phyloP scores from a whole-genome alignment of 257 asterid genomes.

The Plectranthus barbatus region DNA sequence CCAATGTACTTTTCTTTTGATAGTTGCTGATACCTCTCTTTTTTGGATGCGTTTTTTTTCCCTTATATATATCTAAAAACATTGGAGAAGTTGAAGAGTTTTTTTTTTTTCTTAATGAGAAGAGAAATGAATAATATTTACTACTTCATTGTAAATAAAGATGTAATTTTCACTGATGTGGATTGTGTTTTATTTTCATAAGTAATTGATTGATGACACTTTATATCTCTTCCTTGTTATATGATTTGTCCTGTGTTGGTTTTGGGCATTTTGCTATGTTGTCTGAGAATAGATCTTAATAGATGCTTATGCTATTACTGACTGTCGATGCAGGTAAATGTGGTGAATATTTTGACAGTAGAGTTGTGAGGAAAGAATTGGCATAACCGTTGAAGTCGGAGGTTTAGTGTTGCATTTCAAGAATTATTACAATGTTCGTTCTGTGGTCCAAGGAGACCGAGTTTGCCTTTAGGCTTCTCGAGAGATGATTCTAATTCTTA shows the following conservation, averaged over 20 bases:
- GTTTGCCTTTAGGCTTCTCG: constrained; percentile 3
- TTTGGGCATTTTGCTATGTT: background rate
- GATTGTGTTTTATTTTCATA: background rate
- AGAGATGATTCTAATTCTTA: background rate
- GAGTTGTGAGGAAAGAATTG: background rate
- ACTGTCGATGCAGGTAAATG: constrained; percentile 22
- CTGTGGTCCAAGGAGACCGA: background rate
- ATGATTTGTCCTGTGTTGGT: background rate
- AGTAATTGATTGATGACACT: background rate
- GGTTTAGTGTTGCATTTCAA: background rate
- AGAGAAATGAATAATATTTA: background rate
- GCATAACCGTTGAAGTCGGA: background rate
- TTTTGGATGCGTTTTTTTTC: background rate
- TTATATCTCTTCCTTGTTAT: background rate
- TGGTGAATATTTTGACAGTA: background rate
- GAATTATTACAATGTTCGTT: background rate
- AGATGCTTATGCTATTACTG: background rate
- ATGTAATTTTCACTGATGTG: background rate
- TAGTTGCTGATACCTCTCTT: background rate
- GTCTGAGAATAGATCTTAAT: background rate
- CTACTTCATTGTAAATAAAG: background rate
- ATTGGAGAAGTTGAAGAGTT: background rate
- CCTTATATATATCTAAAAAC: too few relatives aligned
- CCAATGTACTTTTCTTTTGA: background rate
- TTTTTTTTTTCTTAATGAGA: background rate